A percentile compares a stretch with the other conserved stretches of the same genome.
These are phyloP conservation scores for Apophysomyces variabilis DNA, from an alignment of 371 early-diverging fungal genomes.

Conservation along the genomic window DNA sequence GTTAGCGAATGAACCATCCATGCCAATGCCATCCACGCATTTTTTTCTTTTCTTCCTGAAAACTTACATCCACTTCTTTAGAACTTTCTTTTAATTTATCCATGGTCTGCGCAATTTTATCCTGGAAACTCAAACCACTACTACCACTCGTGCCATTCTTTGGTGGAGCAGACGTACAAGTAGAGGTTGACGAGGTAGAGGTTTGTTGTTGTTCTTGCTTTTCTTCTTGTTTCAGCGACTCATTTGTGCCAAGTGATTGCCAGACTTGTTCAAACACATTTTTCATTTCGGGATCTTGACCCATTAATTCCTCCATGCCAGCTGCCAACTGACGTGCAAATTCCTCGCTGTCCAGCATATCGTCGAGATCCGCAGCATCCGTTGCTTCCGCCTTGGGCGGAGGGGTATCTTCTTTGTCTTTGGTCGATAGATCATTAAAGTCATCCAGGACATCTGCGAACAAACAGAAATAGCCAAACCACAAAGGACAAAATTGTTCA, in stretches of 20 bases:
- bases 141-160: too few species aligned
- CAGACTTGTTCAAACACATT: slow-evolving; percentile 69
- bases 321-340: slow-evolving; percentile 78
- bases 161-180: too few species aligned
- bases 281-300: slow-evolving; percentile 58
- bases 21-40: not conserved
- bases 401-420: slow-evolving; percentile 8
- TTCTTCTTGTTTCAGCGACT: not conserved
- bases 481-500: not conserved
- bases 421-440: slow-evolving; percentile 35
- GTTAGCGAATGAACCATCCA: too few species aligned
- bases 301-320: slow-evolving; percentile 79
- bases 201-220: too few species aligned
- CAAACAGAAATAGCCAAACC: not conserved
- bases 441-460: slow-evolving; percentile 58
- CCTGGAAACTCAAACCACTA: slow-evolving; percentile 62
- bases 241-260: slow-evolving; percentile 50
- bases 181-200: too few species aligned
- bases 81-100: slow-evolving; percentile 85
- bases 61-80: slow-evolving; percentile 76
- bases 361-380: slow-evolving; percentile 36
- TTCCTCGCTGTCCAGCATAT: slow-evolving; percentile 67
- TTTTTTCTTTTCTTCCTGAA: not conserved
- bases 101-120: slow-evolving; percentile 84
- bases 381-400: slow-evolving; percentile 15